phyloP scores from a whole-genome alignment of 1,284 basidiomycete species.

The Leccinum ponderosum region DNA sequence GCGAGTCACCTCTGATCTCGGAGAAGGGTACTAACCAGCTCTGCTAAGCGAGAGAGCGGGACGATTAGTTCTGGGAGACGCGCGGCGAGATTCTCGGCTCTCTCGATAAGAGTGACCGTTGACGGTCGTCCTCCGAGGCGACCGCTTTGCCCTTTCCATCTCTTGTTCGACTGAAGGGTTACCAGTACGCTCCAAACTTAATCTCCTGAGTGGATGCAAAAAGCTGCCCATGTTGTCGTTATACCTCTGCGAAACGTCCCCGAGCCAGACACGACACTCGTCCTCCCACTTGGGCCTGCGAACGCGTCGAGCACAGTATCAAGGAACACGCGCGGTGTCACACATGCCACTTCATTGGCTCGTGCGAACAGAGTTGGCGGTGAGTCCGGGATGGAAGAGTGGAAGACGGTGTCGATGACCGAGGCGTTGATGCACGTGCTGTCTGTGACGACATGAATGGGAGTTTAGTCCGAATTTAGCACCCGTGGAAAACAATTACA shows the following conservation, averaged over 20 bases:
- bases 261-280: conserved; percentile 59
- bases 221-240: conserved; percentile 68
- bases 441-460: conserved; percentile 27
- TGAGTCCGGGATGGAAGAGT: conserved; percentile 18
- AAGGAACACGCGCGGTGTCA: conserved; percentile 65
- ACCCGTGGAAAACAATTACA: no score
- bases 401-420: conserved; percentile 43
- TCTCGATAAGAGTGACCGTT: no score
- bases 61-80: no score
- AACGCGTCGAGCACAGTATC: conserved; percentile 66
- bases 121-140: conserved; percentile 6
- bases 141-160: no score
- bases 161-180: no score
- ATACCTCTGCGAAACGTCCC: conserved; percentile 37
- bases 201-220: conserved; percentile 50
- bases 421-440: conserved; percentile 47
- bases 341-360: conserved; percentile 63
- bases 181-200: conserved; percentile 31
- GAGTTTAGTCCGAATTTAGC: no score
- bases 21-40: no score
- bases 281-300: conserved; percentile 55
- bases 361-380: conserved; percentile 42
- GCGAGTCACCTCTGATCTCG: no score
- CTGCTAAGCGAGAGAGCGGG: no score
- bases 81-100: no score